These are phyloP conservation scores for Amaranthus tricolor DNA, from an alignment of 179 eudicot species.

Conservation along the genomic window DNA sequence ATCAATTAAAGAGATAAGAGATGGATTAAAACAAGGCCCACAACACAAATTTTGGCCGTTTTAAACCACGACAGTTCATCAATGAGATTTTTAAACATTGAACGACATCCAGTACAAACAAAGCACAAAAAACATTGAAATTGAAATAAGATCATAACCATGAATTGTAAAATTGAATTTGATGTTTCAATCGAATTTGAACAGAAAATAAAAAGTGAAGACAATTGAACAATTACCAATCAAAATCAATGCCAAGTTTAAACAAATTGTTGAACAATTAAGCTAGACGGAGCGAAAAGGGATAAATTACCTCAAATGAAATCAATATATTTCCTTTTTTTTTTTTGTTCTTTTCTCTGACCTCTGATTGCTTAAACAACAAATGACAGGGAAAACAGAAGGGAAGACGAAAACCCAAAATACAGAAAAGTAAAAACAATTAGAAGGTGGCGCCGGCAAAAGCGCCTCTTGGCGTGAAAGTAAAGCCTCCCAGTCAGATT, in stretches of 20 bases:
- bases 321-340: too few relatives aligned
- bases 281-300: background rate
- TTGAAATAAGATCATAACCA: background rate
- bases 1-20: background rate
- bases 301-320: background rate
- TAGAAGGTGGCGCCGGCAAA: constrained; percentile 1
- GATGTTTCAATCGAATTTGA: background rate
- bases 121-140: background rate
- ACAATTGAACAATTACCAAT: background rate
- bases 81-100: background rate
- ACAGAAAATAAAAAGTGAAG: background rate
- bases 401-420: background rate
- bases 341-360: background rate
- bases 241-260: background rate
- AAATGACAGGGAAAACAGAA: background rate
- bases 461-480: background rate
- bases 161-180: background rate
- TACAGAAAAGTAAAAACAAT: too few relatives aligned
- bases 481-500: background rate
- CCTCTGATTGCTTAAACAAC: background rate
- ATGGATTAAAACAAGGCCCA: background rate
- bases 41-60: background rate
- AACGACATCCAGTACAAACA: background rate
- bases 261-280: background rate
- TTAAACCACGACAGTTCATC: background rate